A percentile compares a stretch with the other conserved stretches of the same genome.
Evolutionary conservation across 345 rosid species (phyloP).

Genomic region (Bruguiera gymnorhiza): DNA sequence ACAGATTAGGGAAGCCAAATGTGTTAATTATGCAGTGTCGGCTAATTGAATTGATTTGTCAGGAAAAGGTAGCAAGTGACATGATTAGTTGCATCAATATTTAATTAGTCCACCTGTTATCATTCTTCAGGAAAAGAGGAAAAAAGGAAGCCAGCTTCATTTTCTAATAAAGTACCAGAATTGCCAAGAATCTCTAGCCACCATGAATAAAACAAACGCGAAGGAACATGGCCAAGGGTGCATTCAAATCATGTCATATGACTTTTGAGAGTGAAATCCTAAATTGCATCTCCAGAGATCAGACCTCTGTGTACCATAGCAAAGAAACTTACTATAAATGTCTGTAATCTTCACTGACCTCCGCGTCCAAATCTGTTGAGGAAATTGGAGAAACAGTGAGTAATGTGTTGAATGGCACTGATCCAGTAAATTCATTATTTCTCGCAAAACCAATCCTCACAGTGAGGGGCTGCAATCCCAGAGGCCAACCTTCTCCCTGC

Average conservation of each 20-base stretch:
- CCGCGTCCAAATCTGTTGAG: constrained; percentile 50
- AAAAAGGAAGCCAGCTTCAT: neutral
- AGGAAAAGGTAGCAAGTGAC: neutral
- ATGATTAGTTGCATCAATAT: neutral
- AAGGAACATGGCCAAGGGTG: constrained; percentile 2
- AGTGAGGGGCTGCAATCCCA: constrained; percentile 47
- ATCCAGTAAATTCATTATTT: constrained; percentile 36
- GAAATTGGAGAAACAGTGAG: constrained; percentile 44
- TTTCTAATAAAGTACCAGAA: neutral
- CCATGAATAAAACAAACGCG: constrained; percentile 11
- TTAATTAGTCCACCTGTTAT: too few relatives aligned
- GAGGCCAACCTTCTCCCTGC: constrained; percentile 53
- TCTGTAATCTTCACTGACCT: constrained; percentile 41
- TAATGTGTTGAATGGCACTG: constrained; percentile 43
- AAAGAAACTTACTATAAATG: neutral
- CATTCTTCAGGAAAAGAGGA: neutral
- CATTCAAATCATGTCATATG: neutral
- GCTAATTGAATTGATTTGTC: neutral
- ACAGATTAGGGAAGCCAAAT: neutral
- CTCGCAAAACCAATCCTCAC: constrained; percentile 32
- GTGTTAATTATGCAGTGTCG: neutral
- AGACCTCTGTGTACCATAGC: neutral
- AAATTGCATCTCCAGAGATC: neutral
- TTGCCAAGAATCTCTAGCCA: constrained; percentile 7
- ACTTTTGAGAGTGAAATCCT: neutral